Conservation (phyloP, 2,329 filamentous ascomycete species). For the Zelopaecilomyces penicillatus region DNA sequence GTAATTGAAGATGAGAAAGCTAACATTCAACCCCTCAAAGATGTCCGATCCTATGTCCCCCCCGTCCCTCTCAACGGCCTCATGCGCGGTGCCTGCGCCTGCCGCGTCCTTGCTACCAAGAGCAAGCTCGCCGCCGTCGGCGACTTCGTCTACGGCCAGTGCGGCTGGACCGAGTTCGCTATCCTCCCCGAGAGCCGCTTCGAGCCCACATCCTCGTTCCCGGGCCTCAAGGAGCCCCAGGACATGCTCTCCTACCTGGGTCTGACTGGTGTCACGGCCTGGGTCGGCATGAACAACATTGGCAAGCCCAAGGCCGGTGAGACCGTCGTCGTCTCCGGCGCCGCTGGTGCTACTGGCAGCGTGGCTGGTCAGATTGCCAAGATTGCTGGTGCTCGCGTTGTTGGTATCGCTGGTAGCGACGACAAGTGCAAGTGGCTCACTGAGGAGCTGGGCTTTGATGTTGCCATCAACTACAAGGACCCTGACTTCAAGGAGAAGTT, state of each 20-base stretch:
- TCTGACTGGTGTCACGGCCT: constrained; percentile 65
- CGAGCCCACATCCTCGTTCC: constrained; percentile 31
- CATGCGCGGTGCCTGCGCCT: constrained; percentile 58
- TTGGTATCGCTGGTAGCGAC: constrained; percentile 57
- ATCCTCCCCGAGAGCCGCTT: constrained; percentile 46
- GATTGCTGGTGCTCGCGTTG: constrained; percentile 53
- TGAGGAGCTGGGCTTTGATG: constrained; percentile 57
- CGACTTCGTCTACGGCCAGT: constrained; percentile 44
- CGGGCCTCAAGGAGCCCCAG: constrained; percentile 35
- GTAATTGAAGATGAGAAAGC: neutral
- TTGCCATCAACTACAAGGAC: constrained; percentile 62
- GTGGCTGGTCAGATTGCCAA: constrained; percentile 73
- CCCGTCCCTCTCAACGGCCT: constrained; percentile 59
- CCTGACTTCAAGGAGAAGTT: constrained; percentile 52
- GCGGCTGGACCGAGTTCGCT: constrained; percentile 61
- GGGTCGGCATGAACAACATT: constrained; percentile 64
- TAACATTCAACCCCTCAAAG: constrained; percentile 17
- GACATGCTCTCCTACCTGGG: constrained; percentile 57
- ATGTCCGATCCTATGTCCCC: constrained; percentile 52
- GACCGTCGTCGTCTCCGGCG: constrained; percentile 68
- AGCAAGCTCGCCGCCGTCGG: constrained; percentile 46
- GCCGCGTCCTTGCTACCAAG: constrained; percentile 54
- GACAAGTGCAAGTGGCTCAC: constrained; percentile 61
- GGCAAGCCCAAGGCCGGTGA: constrained; percentile 61
- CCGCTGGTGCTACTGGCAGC: constrained; percentile 69